Conservation (phyloP, 768 basidiomycete species). For the Mycena latifolia region DNA sequence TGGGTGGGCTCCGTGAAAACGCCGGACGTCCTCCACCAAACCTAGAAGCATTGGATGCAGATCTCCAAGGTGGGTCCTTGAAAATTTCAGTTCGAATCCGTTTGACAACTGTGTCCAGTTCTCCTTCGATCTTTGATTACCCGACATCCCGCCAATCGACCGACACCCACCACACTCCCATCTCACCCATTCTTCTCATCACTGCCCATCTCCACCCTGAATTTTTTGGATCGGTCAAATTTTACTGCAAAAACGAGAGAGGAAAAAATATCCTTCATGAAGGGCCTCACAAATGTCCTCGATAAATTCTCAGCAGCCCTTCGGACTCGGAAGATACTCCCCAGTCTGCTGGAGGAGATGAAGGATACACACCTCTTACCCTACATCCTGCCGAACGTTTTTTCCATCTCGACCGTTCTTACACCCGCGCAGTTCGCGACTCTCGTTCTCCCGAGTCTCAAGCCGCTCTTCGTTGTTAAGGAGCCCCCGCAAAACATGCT, state of each 20-base stretch:
- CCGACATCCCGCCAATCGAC: conserved; percentile 77
- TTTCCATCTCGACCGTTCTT: conserved; percentile 85
- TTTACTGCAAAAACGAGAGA: conserved; percentile 95
- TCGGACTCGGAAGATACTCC: conserved; percentile 88
- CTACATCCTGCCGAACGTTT: conserved; percentile 96
- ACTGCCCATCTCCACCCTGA: conserved; percentile 93
- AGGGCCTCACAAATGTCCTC: conserved; percentile 85
- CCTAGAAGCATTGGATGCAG: conserved; percentile 74
- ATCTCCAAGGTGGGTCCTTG: conserved; percentile 71
- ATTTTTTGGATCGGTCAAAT: conserved; percentile 95
- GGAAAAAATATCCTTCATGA: conserved; percentile 97
- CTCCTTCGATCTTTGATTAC: conserved; percentile 87
- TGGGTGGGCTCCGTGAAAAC: conserved; percentile 77
- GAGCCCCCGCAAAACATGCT: conserved; percentile 99
- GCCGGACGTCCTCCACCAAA: conserved; percentile 73
- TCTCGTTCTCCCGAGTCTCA: conserved; percentile 87
- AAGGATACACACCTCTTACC: conserved; percentile 95
- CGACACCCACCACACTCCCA: conserved; percentile 84
- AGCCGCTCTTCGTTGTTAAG: conserved; percentile 89
- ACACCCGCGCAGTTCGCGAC: conserved; percentile 85
- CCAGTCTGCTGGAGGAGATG: conserved; percentile 96
- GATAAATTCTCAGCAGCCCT: conserved; percentile 90
- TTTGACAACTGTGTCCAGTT: conserved; percentile 55
- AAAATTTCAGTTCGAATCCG: neutral
- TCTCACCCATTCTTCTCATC: conserved; percentile 95